phyloP scores from a whole-genome alignment of 306 rosid genomes.

The Malus sylvestris region DNA sequence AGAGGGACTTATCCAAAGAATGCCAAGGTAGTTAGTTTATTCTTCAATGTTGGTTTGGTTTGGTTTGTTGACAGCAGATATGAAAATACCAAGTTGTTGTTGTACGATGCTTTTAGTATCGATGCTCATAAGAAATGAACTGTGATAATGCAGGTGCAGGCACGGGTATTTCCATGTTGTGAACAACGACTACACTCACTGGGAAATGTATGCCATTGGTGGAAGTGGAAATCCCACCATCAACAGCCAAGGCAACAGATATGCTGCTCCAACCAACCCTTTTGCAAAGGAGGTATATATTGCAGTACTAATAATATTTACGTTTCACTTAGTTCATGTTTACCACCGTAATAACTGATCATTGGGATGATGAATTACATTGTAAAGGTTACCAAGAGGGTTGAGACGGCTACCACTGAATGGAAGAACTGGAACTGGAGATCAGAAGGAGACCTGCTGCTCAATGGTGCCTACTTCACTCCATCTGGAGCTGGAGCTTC shows the following conservation, averaged over 20 bases:
- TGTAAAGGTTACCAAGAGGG: conserved; percentile 85
- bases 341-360: background rate
- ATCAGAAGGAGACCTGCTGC: conserved; percentile 80
- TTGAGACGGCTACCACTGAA: conserved; percentile 51
- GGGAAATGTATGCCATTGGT: conserved; percentile 99
- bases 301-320: background rate
- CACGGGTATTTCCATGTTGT: conserved; percentile 98
- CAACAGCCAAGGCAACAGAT: conserved; percentile 98
- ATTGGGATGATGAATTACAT: background rate
- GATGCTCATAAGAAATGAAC: background rate
- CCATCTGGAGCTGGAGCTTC: conserved; percentile 99
- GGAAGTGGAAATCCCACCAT: conserved; percentile 94
- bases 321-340: conserved; percentile 2
- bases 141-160: conserved; percentile 65
- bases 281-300: conserved; percentile 82
- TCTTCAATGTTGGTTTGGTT: background rate
- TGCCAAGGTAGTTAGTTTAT: conserved; percentile 73
- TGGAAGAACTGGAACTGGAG: conserved; percentile 98
- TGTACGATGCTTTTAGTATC: background rate
- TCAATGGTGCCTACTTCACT: conserved; percentile 89
- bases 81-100: background rate
- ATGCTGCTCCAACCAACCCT: conserved; percentile 74
- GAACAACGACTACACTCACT: conserved; percentile 98
- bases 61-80: background rate
- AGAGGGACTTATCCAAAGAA: conserved; percentile 96